Percentiles rank a stretch among this genome's conserved stretches.
Conservation (phyloP, 768 basidiomycete genomes). For the Naganishia antarctica region DNA sequence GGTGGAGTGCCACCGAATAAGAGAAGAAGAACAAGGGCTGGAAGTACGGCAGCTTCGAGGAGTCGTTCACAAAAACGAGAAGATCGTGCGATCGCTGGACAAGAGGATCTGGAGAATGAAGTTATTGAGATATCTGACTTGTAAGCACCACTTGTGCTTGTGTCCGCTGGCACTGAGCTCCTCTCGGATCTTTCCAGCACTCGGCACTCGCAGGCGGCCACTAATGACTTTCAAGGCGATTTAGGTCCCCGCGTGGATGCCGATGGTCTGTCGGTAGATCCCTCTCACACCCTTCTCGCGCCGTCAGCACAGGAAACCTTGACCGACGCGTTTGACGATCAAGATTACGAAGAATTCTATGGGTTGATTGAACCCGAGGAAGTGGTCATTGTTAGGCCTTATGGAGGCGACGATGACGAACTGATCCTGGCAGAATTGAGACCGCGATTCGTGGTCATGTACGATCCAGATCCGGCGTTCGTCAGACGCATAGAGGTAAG, state of each 20-base stretch:
- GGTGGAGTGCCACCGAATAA: constrained; percentile 57
- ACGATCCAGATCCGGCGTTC: constrained; percentile 89
- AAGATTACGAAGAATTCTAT: constrained; percentile 70
- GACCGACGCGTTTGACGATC: constrained; percentile 38
- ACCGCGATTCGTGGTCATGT: constrained; percentile 91
- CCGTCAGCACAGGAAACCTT: constrained; percentile 26
- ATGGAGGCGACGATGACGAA: constrained; percentile 90
- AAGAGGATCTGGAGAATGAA: constrained; percentile 53
- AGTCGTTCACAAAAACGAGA: constrained; percentile 23
- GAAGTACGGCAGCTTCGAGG: constrained; percentile 51
- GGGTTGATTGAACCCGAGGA: constrained; percentile 73
- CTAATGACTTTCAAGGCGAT: constrained; percentile 4
- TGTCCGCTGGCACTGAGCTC: no score
- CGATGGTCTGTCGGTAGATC: background rate
- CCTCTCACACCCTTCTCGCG: constrained; percentile 19
- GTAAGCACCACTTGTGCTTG: no score
- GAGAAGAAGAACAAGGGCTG: constrained; percentile 71
- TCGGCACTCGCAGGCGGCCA: background rate
- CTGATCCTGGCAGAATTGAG: constrained; percentile 75
- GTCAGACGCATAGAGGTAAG: constrained; percentile 82
- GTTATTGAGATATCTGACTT: constrained; percentile 59
- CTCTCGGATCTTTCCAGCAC: background rate
- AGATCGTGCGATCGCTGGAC: constrained; percentile 35
- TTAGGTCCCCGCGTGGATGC: background rate
- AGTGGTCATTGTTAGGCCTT: constrained; percentile 77